A percentile compares a stretch with the other conserved stretches of the same genome.
Conservation (phyloP, 2,329 filamentous ascomycete genomes). For the Lasiodiplodia theobromae region DNA sequence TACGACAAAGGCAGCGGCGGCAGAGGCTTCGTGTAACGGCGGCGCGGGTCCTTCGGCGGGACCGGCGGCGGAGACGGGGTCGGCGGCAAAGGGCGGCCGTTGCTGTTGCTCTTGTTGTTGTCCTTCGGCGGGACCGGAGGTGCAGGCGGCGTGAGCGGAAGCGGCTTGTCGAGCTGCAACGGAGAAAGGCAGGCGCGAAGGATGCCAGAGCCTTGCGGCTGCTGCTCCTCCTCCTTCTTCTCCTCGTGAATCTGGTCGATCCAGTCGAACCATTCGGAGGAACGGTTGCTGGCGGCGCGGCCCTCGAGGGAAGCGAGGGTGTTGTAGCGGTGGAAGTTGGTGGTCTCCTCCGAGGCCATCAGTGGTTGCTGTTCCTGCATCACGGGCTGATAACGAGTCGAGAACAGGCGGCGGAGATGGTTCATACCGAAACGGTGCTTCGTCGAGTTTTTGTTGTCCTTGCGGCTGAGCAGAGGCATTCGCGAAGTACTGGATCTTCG, state of each 20-base stretch:
- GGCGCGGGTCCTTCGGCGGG: not conserved
- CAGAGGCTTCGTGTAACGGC: too few species aligned
- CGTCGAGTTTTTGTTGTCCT: too few species aligned
- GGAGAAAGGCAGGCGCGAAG: too few species aligned
- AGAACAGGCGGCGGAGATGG: not conserved
- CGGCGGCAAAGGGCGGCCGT: too few species aligned
- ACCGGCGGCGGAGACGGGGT: not conserved
- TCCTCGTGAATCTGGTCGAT: not conserved
- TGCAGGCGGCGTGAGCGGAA: not conserved
- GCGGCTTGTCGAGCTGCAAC: not conserved
- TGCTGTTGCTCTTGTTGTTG: too few species aligned
- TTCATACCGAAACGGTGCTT: not conserved
- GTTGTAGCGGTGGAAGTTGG: not conserved
- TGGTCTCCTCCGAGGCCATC: not conserved
- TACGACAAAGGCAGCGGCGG: not conserved
- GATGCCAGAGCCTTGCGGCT: too few species aligned
- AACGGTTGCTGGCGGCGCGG: not conserved
- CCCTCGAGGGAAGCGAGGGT: not conserved
- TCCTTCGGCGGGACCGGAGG: too few species aligned
- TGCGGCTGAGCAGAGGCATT: too few species aligned
- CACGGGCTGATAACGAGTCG: not conserved
- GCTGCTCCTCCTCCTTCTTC: accelerated
- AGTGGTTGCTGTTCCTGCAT: not conserved
- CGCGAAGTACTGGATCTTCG: too few species aligned
- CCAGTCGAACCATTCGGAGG: not conserved